These are phyloP conservation scores for Coemansia sp. DNA, from an alignment of 192 early-diverging fungal species.

Conservation along the genomic window DNA sequence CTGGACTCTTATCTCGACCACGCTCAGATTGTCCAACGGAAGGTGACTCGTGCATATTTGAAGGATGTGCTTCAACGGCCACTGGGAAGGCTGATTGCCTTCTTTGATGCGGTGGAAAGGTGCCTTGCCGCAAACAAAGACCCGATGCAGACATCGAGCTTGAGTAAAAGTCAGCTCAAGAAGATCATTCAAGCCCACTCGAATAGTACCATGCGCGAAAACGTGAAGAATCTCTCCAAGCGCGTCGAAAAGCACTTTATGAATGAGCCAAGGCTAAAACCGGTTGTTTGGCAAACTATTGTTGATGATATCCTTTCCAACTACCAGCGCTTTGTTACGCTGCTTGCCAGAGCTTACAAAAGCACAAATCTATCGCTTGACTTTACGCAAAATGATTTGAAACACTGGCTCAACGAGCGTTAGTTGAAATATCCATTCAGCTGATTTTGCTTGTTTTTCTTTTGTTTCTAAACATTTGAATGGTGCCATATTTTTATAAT, in stretches of 20 bases:
- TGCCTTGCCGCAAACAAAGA: conserved; percentile 67
- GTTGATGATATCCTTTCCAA: conserved; percentile 82
- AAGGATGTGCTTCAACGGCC: conserved; percentile 87
- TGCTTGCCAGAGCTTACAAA: conserved; percentile 85
- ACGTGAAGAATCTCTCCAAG: conserved; percentile 78
- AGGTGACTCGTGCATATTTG: conserved; percentile 78
- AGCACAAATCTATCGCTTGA: conserved; percentile 79
- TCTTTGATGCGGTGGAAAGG: conserved; percentile 94
- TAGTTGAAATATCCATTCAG: conserved; percentile 6
- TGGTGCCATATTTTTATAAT: background rate
- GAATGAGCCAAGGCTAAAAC: conserved; percentile 77
- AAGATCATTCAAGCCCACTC: conserved; percentile 86
- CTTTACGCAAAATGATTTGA: conserved; percentile 66
- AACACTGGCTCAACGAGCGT: conserved; percentile 48
- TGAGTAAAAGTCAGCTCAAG: conserved; percentile 79
- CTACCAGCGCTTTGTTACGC: conserved; percentile 76
- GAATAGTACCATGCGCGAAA: conserved; percentile 69
- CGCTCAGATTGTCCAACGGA: conserved; percentile 80
- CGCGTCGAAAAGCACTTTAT: conserved; percentile 94
- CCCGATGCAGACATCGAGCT: conserved; percentile 61
- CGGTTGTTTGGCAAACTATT: conserved; percentile 89
- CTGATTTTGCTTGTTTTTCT: background rate
- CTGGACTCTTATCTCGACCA: conserved; percentile 72
- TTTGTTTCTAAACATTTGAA: conserved; percentile 4
- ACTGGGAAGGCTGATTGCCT: conserved; percentile 84